Conservation (phyloP, 1,139 yeast species). For the Protomyces lactucae-debilis region DNA sequence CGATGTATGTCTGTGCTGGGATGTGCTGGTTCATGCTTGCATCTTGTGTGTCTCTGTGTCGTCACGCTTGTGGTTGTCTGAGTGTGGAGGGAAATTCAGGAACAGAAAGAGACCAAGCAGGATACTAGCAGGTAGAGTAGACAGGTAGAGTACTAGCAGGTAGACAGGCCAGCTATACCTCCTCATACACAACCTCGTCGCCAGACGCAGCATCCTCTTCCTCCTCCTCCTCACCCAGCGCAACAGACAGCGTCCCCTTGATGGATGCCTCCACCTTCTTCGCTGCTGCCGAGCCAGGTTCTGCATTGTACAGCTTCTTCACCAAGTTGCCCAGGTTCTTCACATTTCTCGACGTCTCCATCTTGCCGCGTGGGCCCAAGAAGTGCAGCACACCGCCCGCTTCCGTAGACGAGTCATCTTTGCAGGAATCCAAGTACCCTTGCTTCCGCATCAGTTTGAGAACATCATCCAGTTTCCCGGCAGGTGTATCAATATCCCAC, state of each 20-base stretch:
- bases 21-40: background rate
- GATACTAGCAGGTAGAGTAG: too few relatives aligned
- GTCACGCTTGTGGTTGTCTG: too few relatives aligned
- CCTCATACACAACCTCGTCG: background rate
- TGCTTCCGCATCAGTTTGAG: conserved; percentile 30
- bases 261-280: conserved; percentile 2
- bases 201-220: background rate
- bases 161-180: background rate
- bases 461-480: conserved; percentile 29
- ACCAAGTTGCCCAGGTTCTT: conserved; percentile 1
- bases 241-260: conserved; percentile 22
- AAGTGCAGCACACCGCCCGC: conserved; percentile 3
- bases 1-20: conserved; percentile 20
- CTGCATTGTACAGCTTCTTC: conserved; percentile 14
- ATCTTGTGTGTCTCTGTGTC: too few relatives aligned
- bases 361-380: conserved; percentile 25
- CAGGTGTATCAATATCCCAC: conserved; percentile 23
- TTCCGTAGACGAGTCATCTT: conserved; percentile 29
- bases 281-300: conserved; percentile 15
- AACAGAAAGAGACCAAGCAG: too few relatives aligned
- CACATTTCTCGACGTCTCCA: conserved; percentile 11
- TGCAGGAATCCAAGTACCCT: conserved; percentile 31
- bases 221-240: conserved; percentile 16
- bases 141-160: too few relatives aligned
- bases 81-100: too few relatives aligned